Percentiles rank a stretch among this genome's conserved stretches.
Evolutionary conservation across 2,329 filamentous ascomycete species (phyloP).

Genomic region (Sporothrix brunneoviolacea): DNA sequence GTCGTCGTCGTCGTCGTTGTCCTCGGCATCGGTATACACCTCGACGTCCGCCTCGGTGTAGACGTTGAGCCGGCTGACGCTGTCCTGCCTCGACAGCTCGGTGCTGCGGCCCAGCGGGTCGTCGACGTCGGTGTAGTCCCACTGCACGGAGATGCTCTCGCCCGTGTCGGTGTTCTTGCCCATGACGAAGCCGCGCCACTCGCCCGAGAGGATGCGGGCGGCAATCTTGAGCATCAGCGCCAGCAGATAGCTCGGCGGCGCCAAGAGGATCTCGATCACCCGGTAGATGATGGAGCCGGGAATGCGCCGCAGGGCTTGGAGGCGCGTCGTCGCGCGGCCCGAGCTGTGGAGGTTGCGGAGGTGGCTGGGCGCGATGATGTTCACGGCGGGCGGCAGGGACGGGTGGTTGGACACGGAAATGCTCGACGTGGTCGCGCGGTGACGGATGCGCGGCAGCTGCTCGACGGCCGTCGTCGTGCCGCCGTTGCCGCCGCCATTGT

Average conservation of each 20-base stretch:
- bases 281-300: constrained; percentile 65
- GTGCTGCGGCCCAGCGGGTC: constrained; percentile 17
- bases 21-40: constrained; percentile 14
- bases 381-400: constrained; percentile 61
- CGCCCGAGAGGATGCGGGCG: constrained; percentile 60
- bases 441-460: constrained; percentile 37
- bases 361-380: constrained; percentile 46
- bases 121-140: constrained; percentile 53
- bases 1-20: constrained; percentile 5
- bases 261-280: constrained; percentile 68
- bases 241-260: constrained; percentile 73
- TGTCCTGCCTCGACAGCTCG: constrained; percentile 3
- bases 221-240: constrained; percentile 76
- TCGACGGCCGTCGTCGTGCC: neutral
- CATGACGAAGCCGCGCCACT: constrained; percentile 55
- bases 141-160: constrained; percentile 49
- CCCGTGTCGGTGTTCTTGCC: constrained; percentile 45
- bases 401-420: constrained; percentile 45
- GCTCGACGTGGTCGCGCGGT: constrained; percentile 47
- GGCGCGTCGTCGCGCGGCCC: constrained; percentile 28
- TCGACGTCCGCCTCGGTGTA: constrained; percentile 16
- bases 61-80: neutral
- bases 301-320: constrained; percentile 44
- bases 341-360: constrained; percentile 12
- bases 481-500: neutral